Evolutionary conservation across 1,139 yeast genomes (phyloP), one percentile per base, ranked within the genome.

Genomic region (Debaryomycetaceae sp.): DNA sequence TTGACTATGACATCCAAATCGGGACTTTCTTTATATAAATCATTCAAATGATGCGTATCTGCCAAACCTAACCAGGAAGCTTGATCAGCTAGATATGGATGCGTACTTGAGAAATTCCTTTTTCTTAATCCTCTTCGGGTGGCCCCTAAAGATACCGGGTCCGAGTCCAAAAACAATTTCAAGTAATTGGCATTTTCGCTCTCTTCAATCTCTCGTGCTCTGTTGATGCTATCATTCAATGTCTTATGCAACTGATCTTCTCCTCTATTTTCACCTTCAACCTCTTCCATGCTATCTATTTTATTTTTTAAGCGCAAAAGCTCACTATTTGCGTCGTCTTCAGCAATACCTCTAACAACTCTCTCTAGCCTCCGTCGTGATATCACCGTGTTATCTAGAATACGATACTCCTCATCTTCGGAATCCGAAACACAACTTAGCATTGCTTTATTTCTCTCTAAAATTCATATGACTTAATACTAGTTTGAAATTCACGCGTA

Each of bases 51-150:
- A 26, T 61, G 63, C 3, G 60, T 52, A 34, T 63, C 58, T 7
- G 73, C 59, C 8, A 73, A 53, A 1, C 73, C 77, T 35, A 73
- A 55, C 58, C 71, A 72, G 43, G 69, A 73, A 3, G 75, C 75
- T 44, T 70, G 75, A 45, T 73, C 78, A 3, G 75, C 72, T 17
- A 73, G 48, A 45, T 73, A 73, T 0, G 78, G 78, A 50, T 71
- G 75, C 2, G 75, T 63, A 50, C 73, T 67, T 2, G 77, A 66
- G 47, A 73, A 73, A 36, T 67, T 72, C 19, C 78, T 52, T 47
- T 70, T 69, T 5, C 78, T 54, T 16, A 73, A 53, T 5, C 73
- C 70, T 40, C 77, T 47, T 36, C 67, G 44, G 2, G 54, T 43
- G 5, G 45, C 18, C 18, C 17, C 31, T 13, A 35, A 26, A 8